Conservation (phyloP, 257 asterid genomes). For the Jaltomata sinuosa region DNA sequence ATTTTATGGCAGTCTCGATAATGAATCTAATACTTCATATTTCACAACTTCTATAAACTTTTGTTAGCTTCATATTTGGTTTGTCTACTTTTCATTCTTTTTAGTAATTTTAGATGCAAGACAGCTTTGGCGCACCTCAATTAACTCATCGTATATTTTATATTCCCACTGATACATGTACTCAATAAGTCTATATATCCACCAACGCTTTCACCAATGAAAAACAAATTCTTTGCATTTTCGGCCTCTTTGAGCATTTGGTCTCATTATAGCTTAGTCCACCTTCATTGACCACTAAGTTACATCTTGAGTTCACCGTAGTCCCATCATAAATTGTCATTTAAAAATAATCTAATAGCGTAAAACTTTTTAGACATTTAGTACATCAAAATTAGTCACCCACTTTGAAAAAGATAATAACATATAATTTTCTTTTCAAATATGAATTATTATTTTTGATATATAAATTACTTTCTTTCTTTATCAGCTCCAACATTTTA, state of each 20-base stretch:
- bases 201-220: background rate
- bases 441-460: background rate
- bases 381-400: background rate
- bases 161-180: background rate
- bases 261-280: background rate
- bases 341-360: background rate
- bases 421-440: background rate
- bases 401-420: too few species aligned
- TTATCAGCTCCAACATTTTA: background rate
- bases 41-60: background rate
- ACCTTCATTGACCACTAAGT: background rate
- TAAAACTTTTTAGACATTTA: background rate
- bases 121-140: background rate
- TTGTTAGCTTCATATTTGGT: background rate
- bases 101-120: background rate
- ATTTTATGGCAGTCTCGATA: background rate
- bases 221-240: background rate
- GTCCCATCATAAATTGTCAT: background rate
- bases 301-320: background rate
- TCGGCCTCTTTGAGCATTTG: background rate
- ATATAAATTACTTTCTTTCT: background rate
- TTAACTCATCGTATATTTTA: background rate
- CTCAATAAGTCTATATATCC: background rate
- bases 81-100: background rate
- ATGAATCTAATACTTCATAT: background rate